Conservation (phyloP, 352 stramenopile species). For the Pythium phragmitis region DNA sequence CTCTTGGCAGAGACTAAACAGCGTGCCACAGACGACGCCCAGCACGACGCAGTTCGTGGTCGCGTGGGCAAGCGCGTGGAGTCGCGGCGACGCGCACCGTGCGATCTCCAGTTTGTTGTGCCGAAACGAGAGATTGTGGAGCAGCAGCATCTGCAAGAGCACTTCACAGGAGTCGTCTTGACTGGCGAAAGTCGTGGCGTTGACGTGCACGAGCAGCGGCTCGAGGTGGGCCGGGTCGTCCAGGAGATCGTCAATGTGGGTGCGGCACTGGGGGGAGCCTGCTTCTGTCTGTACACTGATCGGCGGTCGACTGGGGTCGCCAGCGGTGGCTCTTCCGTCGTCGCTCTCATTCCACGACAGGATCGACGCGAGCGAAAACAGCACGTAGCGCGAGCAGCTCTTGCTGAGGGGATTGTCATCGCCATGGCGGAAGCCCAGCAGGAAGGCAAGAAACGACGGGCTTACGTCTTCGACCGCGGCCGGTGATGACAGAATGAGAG, state of each 20-base stretch:
- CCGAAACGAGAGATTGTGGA: slow-evolving; percentile 77
- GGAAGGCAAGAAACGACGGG: slow-evolving; percentile 50
- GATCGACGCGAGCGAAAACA: slow-evolving; percentile 59
- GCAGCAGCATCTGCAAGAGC: slow-evolving; percentile 61
- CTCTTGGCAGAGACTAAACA: slow-evolving; percentile 71
- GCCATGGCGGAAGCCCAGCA: slow-evolving; percentile 47
- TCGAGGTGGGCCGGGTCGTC: slow-evolving; percentile 46
- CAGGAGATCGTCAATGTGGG: slow-evolving; percentile 43
- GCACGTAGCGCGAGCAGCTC: slow-evolving; percentile 49
- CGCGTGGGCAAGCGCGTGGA: slow-evolving; percentile 32
- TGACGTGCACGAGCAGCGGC: slow-evolving; percentile 49
- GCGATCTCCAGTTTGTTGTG: slow-evolving; percentile 60
- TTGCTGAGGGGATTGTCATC: slow-evolving; percentile 1
- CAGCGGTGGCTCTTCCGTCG: neutral
- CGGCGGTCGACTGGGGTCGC: neutral
- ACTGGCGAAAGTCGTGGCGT: slow-evolving; percentile 30
- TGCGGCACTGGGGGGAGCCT: neutral
- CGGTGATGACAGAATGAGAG: slow-evolving; percentile 48
- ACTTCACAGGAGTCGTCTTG: slow-evolving; percentile 38
- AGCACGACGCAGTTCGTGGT: slow-evolving; percentile 28
- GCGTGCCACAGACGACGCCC: slow-evolving; percentile 41
- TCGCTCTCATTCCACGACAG: slow-evolving; percentile 58
- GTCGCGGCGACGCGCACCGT: slow-evolving; percentile 30
- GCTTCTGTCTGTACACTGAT: neutral
- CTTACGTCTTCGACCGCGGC: slow-evolving; percentile 43